Conservation (phyloP, 2,329 filamentous ascomycete genomes). For the Byssothecium circinans region DNA sequence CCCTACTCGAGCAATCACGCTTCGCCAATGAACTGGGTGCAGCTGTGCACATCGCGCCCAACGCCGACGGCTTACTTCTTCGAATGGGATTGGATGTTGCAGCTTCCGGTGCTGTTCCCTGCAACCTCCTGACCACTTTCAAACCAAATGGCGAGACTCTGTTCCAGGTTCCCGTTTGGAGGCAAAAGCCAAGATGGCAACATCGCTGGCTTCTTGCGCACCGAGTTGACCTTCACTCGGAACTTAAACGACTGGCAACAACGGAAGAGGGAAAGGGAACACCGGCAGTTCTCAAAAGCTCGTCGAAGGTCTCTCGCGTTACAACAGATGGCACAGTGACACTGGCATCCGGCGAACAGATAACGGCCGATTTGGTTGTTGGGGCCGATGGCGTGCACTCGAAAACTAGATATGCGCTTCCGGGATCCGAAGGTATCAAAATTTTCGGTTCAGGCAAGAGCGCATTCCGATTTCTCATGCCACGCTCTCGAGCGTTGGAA, state of each 20-base stretch:
- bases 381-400: constrained; percentile 60
- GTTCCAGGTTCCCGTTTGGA: constrained; percentile 42
- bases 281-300: constrained; percentile 45
- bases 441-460: constrained; percentile 56
- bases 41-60: constrained; percentile 65
- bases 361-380: constrained; percentile 55
- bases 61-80: constrained; percentile 60
- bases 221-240: constrained; percentile 56
- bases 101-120: constrained; percentile 41
- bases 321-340: constrained; percentile 43
- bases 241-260: constrained; percentile 53
- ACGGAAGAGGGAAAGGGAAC: constrained; percentile 38
- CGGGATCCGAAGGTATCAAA: constrained; percentile 35
- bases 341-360: constrained; percentile 48
- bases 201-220: constrained; percentile 58
- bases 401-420: constrained; percentile 25
- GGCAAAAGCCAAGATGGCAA: constrained; percentile 51
- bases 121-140: constrained; percentile 42
- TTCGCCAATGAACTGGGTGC: constrained; percentile 61
- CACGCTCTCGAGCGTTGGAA: constrained; percentile 46
- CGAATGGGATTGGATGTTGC: constrained; percentile 49
- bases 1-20: constrained; percentile 49
- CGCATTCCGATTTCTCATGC: constrained; percentile 60
- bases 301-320: constrained; percentile 49
- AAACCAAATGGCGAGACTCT: constrained; percentile 40